phyloP scores from a whole-genome alignment of 305 asterid genomes.

The Rubia tinctorum region DNA sequence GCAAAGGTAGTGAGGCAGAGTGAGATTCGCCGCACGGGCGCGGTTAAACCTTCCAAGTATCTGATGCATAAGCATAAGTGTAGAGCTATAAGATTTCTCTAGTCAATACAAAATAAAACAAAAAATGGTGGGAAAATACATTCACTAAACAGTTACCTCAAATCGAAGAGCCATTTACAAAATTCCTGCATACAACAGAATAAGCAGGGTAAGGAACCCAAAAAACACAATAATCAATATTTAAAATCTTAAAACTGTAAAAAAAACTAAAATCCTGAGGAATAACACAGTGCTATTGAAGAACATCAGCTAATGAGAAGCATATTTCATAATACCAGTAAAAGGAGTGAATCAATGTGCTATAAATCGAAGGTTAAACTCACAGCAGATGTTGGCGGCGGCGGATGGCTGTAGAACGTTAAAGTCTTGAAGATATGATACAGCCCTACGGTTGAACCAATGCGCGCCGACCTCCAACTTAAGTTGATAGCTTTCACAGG shows the following conservation, averaged over 20 bases:
- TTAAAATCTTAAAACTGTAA: background rate
- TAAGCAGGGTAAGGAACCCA: background rate
- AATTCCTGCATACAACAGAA: background rate
- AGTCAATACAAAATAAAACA: background rate
- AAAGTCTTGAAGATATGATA: no score
- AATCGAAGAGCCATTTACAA: slow-evolving; percentile 33
- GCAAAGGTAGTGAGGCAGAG: slow-evolving; percentile 80
- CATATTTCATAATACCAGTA: background rate
- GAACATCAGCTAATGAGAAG: background rate
- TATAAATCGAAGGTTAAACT: background rate
- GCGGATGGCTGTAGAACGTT: no score
- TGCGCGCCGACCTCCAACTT: no score
- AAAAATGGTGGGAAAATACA: background rate
- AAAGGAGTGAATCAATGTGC: background rate
- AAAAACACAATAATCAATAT: background rate
- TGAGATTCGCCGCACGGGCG: slow-evolving; percentile 88
- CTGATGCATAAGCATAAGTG: slow-evolving; percentile 32
- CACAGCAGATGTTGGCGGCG: no score
- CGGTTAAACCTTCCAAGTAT: slow-evolving; percentile 95
- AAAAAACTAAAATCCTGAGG: background rate
- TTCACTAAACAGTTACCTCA: slow-evolving; percentile 19
- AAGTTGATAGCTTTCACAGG: no score
- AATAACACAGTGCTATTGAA: background rate
- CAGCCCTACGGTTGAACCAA: no score
- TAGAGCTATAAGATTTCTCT: background rate